Base-by-base conservation (phyloP, 164 flowering plant genomes). In the Berberis thunbergii region DNA sequence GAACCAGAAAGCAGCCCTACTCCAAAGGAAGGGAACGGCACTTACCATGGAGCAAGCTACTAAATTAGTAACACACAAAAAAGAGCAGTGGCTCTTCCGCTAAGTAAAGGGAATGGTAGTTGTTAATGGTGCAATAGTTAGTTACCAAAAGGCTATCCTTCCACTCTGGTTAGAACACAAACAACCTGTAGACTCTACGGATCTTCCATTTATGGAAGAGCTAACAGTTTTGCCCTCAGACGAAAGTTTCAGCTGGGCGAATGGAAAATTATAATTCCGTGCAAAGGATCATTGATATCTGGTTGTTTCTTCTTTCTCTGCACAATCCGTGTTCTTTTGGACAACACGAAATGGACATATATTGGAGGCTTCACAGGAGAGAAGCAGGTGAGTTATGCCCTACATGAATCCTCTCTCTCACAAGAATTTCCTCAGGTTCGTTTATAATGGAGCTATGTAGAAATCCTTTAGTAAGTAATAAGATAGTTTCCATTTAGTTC, bases 181-280 rank as follows among this genome's bases (percentile, higher is more conserved):
- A 77, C 67, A 56, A n/a, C 4, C n/a, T 61, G 64, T 38, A 12
- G 67, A 43, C 4, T 39, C 76, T 57, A 70, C 70, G 42, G 80
- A 78, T 55, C 75, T 83, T 69, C 86, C 86, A 6, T 85, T 84
- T 40, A 3, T 70, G 4, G 96, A 88, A 54, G 89, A 79, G 65
- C 77, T 79, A 3, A 81, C 76, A 77, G 78, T 87, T 70, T 68
- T 91, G 63, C 95, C 93, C 26, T 79, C 88, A 2, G 95, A 87
- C 78, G 91, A 87, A 77, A 79, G 83, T 64, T 94, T 86, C 71
- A 85, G 96, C 64, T 91, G 99, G 97, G 89, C 99, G 12, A 85
- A 81, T 66, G 96, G n/a, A 89, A 42, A 86, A 87, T 56, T 94
- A 91, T 68, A 91, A 66, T 74, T 69, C 84, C 11, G 50, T 54